Evolutionary conservation across 768 basidiomycete genomes (phyloP), one percentile per base, ranked within the genome.

Genomic region (Termitomyces sp.): DNA sequence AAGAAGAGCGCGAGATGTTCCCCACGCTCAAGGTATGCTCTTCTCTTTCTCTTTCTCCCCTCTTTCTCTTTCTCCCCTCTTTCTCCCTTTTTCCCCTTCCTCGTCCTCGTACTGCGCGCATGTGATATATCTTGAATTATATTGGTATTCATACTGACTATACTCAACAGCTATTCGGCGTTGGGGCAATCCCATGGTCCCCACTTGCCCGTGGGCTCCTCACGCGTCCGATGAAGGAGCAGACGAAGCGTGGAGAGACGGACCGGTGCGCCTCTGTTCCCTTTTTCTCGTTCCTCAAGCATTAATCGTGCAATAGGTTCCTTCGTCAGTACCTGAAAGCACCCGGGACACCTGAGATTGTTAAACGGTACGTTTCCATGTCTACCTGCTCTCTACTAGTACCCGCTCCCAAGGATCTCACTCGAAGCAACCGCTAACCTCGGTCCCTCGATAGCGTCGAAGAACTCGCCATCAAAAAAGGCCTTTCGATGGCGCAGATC

Each of bases 1-100:
- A 89, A 68, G 87, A 89, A 66, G 86, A 85, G 66, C 74, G 84
- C 2, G 84, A 85, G 65, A 84, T 85, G 83, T 83, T 86, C 65
- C 87, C 87, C 2, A 81, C 80, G 1, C 71, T 84, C 38, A 82
- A 84, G 74, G 83, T 80, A 28, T 3, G n/a, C 0, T 16, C 22
- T 11, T 3, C 12, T 20, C 15, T 15, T 6, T 38, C 16, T 3
- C 7, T 18, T 12, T 11, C 1, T 33, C n/a, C 8, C 3, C 12
- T 11, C n/a, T 13, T 9, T 8, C n/a, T 0, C 35, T 24, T 42
- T 8, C 42, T n/a, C 42, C 42, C n/a, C 18, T 4, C 28, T 28
- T 28, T 28, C n/a, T n/a, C 4, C 28, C 28, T 8, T 42, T 42
- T n/a, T 16, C 18, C 4, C 3, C 11, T 20, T 3, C 8, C 45